Evolutionary conservation across 257 asterid species (phyloP).

Genomic region (Paulownia fortunei): DNA sequence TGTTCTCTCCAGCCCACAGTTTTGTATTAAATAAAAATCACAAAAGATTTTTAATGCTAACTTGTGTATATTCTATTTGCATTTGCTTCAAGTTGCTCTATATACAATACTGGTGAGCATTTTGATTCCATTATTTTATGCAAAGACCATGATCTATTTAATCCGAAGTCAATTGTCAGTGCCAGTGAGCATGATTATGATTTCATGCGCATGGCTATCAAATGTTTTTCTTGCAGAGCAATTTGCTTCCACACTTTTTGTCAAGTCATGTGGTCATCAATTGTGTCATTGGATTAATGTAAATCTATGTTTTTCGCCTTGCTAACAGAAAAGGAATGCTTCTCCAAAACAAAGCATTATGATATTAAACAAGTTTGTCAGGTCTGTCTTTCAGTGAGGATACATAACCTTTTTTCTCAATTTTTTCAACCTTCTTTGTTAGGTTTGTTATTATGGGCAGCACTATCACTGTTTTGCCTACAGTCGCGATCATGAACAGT

Average conservation of each 20-base stretch:
- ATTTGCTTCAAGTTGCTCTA: background rate
- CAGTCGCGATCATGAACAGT: slow-evolving; percentile 69
- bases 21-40: background rate
- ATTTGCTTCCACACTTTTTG: slow-evolving; percentile 1
- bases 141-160: background rate
- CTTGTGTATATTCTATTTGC: background rate
- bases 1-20: background rate
- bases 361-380: slow-evolving; percentile 5
- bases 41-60: background rate
- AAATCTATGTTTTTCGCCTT: background rate
- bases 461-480: slow-evolving; percentile 97
- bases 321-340: background rate
- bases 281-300: background rate
- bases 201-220: background rate
- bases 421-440: background rate
- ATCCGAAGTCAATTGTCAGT: background rate
- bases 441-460: slow-evolving; percentile 86
- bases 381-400: slow-evolving; percentile 10
- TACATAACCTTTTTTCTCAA: background rate
- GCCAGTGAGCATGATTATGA: background rate
- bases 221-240: background rate
- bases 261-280: background rate
- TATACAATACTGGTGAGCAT: background rate
- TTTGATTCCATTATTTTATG: background rate
- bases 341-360: background rate